Evolutionary conservation across 2,329 filamentous ascomycete genomes (phyloP).

Genomic region (Bipolaris cookei): DNA sequence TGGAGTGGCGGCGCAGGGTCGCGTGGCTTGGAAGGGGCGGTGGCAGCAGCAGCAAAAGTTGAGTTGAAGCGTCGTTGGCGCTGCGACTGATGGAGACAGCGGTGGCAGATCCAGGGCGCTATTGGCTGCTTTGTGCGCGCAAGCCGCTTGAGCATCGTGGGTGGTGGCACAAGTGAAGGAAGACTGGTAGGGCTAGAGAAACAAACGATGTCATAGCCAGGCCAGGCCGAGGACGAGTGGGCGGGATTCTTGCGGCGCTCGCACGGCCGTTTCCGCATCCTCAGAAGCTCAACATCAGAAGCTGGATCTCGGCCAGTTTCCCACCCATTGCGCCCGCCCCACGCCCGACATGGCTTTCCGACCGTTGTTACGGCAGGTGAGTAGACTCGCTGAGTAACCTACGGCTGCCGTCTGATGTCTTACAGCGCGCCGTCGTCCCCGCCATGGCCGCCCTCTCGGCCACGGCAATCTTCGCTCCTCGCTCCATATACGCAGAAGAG

Average conservation of each 20-base stretch:
- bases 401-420: slow-evolving; percentile 15
- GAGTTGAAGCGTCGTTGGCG: slow-evolving; percentile 47
- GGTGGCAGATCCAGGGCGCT: slow-evolving; percentile 67
- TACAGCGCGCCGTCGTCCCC: slow-evolving; percentile 58
- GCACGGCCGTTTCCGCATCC: slow-evolving; percentile 15
- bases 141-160: slow-evolving; percentile 54
- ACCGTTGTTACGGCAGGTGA: slow-evolving; percentile 60
- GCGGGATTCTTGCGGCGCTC: slow-evolving; percentile 12
- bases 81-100: slow-evolving; percentile 56
- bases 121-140: slow-evolving; percentile 37
- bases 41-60: slow-evolving; percentile 53
- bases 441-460: slow-evolving; percentile 53
- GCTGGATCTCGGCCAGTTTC: slow-evolving; percentile 16
- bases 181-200: background rate
- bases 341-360: slow-evolving; percentile 58
- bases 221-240: slow-evolving; percentile 20
- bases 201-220: slow-evolving; percentile 26
- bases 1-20: slow-evolving; percentile 40
- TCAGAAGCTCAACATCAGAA: slow-evolving; percentile 34
- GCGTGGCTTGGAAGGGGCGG: slow-evolving; percentile 33
- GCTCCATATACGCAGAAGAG: slow-evolving; percentile 58
- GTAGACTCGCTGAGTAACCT: slow-evolving; percentile 17
- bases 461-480: slow-evolving; percentile 56
- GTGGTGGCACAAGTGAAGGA: slow-evolving; percentile 15
- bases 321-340: slow-evolving; percentile 45